Percentiles rank a stretch among this genome's conserved stretches.
These are phyloP conservation scores for Cryoendolithus antarcticus DNA, from an alignment of 2,329 filamentous ascomycete species.

Conservation along the genomic window DNA sequence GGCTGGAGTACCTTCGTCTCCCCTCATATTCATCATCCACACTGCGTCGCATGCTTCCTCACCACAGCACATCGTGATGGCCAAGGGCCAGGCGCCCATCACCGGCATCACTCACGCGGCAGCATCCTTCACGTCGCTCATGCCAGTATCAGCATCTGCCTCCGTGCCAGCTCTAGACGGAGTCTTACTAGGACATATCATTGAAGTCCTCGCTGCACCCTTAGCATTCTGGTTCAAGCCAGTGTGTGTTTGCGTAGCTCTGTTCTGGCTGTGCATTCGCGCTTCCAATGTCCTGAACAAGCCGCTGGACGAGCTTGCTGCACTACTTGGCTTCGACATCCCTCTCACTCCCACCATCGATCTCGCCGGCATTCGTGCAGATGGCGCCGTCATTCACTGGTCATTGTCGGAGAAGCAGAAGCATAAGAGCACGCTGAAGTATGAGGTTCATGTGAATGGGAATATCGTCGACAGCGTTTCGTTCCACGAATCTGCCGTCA, in stretches of 20 bases:
- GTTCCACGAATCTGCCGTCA: constrained; percentile 70
- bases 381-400: constrained; percentile 86
- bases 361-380: constrained; percentile 74
- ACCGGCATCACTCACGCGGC: no score
- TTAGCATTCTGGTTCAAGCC: constrained; percentile 13
- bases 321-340: constrained; percentile 85
- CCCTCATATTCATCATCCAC: no score
- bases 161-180: no score
- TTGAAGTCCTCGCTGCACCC: constrained; percentile 7
- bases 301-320: constrained; percentile 80
- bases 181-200: no score
- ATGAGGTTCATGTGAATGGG: constrained; percentile 87
- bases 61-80: no score
- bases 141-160: no score
- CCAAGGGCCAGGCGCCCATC: no score
- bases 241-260: constrained; percentile 8
- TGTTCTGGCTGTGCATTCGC: constrained; percentile 52
- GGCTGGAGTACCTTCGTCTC: no score
- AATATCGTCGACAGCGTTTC: constrained; percentile 68
- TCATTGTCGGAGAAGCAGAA: constrained; percentile 36
- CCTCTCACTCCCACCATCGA: constrained; percentile 81
- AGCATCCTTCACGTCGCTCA: no score
- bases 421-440: constrained; percentile 62
- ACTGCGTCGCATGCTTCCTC: no score
- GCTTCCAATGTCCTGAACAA: constrained; percentile 83